phyloP scores from a whole-genome alignment of 495 filamentous ascomycete species.

The Penicillium tannophilum region DNA sequence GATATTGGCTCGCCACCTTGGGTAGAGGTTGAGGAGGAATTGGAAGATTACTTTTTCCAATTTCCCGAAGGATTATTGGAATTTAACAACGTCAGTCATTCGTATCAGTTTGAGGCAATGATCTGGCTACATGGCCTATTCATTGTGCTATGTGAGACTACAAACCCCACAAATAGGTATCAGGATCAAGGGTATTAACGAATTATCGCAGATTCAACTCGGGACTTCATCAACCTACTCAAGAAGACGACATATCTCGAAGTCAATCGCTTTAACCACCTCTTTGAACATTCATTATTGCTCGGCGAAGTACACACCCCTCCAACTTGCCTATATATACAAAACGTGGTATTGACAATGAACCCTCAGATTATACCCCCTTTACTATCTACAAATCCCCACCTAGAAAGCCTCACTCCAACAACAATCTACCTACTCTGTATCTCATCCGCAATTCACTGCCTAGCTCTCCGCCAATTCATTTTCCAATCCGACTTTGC shows the following conservation, averaged over 20 bases:
- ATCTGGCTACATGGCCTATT: slow-evolving; percentile 1
- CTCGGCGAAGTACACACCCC: neutral
- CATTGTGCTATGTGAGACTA: neutral
- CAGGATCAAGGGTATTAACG: neutral
- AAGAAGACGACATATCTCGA: neutral
- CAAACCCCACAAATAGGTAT: neutral
- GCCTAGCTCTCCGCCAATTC: slow-evolving; percentile 1
- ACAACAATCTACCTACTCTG: slow-evolving; percentile 4
- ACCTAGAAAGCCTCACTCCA: neutral
- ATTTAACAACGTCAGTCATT: neutral
- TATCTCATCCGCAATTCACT: slow-evolving; percentile 1
- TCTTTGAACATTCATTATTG: slow-evolving; percentile 1
- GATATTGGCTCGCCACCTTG: neutral
- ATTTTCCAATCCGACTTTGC: neutral
- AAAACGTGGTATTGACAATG: no score
- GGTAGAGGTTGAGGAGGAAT: neutral
- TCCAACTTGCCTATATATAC: no score
- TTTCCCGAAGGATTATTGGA: neutral
- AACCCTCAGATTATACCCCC: neutral
- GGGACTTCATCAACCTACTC: neutral
- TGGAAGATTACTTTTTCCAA: slow-evolving; percentile 4
- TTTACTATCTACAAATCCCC: neutral
- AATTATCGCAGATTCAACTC: neutral
- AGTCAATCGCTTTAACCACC: neutral
- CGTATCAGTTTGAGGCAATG: slow-evolving; percentile 2